Base-by-base conservation (phyloP, 2,329 filamentous ascomycete genomes). In the Pezicula rhizophila region DNA sequence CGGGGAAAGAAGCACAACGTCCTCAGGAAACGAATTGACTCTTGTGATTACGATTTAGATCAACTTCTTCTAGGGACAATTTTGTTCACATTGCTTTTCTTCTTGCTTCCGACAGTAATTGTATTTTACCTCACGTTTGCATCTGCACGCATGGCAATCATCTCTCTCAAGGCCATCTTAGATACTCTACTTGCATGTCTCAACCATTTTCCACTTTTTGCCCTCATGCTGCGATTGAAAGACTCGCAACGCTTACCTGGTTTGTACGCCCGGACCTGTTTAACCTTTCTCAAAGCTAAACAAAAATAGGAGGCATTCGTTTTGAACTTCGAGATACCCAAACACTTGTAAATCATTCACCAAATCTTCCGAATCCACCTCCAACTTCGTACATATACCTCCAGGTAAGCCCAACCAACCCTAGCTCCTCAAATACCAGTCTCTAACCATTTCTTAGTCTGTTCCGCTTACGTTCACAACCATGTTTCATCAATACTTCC, bases 81-180 rank as follows among this genome's bases (percentile, higher is more conserved):
- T 51, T 75, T 99, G 17, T 99, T 99, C 64, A 97, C 93, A 0
- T 74, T 99, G 7, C 78, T 99, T 1, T 95, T 95, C 70, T 99
- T 97, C 66, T 76, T 99, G 14, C 75, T 99, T 3, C 93, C 93
- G 0, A 99, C 93, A 0, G 90, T 99, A 20, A 82, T 92, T 46
- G 93, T 99, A 39, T 99, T 97, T 66, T 99, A 99, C 64, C 76
- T 96, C 51, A 96, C 95, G 38, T 99, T 99, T 70, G 92, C 95
- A 42, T 83, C 89, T 53, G 91, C 92, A 33, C 81, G 95, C 44
- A 96, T 99, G 87, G 82, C 85, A 54, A 97, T 97, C 58, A 99
- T 99, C 54, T 85, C 85, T 11, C 72, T 97, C 53, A 99, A 97
- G 68, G 95, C 92, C 11, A 78, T 81, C 14, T 83, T 99, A 49